These are phyloP conservation scores for Yamadazyma dushanensis DNA, from an alignment of 1,139 yeast species.

Conservation along the genomic window DNA sequence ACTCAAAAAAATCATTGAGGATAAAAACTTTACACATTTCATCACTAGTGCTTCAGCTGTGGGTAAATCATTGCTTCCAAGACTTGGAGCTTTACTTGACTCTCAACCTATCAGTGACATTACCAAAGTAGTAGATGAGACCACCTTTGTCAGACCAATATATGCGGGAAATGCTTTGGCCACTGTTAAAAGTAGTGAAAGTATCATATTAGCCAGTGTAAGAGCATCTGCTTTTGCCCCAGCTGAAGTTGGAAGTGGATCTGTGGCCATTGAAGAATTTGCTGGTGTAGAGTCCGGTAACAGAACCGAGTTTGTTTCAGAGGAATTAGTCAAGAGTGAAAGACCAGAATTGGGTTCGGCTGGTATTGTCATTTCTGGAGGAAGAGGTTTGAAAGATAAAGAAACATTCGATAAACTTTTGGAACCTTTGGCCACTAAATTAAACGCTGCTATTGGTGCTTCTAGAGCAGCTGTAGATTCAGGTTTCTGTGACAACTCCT, in stretches of 20 bases:
- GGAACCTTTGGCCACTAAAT: conserved; percentile 79
- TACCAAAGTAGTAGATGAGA: conserved; percentile 60
- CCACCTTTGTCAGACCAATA: conserved; percentile 87
- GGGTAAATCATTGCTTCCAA: conserved; percentile 84
- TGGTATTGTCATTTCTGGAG: conserved; percentile 80
- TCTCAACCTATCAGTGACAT: conserved; percentile 88
- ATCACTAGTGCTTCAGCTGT: conserved; percentile 80
- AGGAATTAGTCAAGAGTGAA: conserved; percentile 71
- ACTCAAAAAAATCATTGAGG: conserved; percentile 47
- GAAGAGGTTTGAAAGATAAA: conserved; percentile 89
- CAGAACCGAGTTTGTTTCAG: conserved; percentile 63
- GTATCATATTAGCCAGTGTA: conserved; percentile 66
- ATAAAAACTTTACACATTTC: conserved; percentile 57
- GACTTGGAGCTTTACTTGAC: conserved; percentile 83
- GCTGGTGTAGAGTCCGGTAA: conserved; percentile 32
- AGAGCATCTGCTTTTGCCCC: conserved; percentile 86
- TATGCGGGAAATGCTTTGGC: conserved; percentile 94
- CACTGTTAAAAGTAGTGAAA: conserved; percentile 73
- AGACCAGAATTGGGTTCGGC: conserved; percentile 94
- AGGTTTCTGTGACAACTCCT: conserved; percentile 94
- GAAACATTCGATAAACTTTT: conserved; percentile 79
- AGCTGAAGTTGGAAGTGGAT: conserved; percentile 34
- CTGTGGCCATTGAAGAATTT: conserved; percentile 55
- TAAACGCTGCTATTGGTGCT: conserved; percentile 95
- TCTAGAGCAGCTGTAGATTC: conserved; percentile 98